A percentile compares a stretch with the other conserved stretches of the same genome.
These are phyloP conservation scores for Coniochaeta sp. DNA, from an alignment of 2,329 filamentous ascomycete genomes.

Conservation along the genomic window DNA sequence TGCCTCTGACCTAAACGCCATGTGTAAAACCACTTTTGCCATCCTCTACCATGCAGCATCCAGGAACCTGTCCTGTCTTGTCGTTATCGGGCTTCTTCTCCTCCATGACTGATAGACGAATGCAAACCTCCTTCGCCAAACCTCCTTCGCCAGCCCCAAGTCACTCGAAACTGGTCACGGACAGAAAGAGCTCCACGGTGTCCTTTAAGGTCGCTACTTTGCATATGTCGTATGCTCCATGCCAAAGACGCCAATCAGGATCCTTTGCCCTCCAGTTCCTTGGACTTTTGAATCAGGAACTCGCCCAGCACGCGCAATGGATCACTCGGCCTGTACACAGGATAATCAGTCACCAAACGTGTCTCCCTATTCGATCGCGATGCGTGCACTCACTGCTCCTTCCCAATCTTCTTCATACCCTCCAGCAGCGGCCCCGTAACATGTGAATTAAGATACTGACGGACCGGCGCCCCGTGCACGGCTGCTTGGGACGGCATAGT, in stretches of 20 bases:
- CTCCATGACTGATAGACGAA: no score
- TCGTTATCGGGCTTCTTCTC: no score
- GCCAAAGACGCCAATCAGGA: background rate
- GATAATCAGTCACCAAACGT: background rate
- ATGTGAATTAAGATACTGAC: conserved; percentile 64
- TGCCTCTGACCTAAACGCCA: background rate
- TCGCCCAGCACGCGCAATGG: conserved; percentile 64
- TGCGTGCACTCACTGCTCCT: conserved; percentile 53
- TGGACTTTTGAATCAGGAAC: conserved; percentile 60
- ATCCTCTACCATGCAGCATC: no score
- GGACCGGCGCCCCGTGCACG: conserved; percentile 59
- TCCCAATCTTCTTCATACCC: conserved; percentile 66
- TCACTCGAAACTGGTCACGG: no score
- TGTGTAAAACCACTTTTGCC: background rate
- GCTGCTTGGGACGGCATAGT: conserved; percentile 50
- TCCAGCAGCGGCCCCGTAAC: conserved; percentile 62
- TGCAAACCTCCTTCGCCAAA: no score
- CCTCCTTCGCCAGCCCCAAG: no score
- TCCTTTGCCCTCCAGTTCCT: conserved; percentile 45
- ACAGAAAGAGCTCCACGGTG: no score
- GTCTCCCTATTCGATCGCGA: background rate
- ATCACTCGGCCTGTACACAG: conserved; percentile 51
- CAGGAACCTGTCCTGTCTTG: no score
- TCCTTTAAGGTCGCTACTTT: background rate
- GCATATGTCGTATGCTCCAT: background rate